Percentiles rank a stretch among this genome's conserved stretches.
Evolutionary conservation across 495 filamentous ascomycete genomes (phyloP).

Genomic region (Aspergillus leporis): DNA sequence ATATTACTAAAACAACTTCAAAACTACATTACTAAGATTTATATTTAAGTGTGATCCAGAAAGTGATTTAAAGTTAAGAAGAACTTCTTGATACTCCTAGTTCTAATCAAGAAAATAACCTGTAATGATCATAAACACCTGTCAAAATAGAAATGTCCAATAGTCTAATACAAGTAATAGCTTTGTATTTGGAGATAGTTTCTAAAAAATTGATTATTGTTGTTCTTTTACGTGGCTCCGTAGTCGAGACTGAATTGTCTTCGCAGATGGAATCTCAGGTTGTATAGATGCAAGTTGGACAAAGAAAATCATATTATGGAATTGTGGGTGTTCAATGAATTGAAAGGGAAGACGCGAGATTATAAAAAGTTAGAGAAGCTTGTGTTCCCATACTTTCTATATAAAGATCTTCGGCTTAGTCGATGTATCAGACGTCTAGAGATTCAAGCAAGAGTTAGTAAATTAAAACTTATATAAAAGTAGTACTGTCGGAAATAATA

Average conservation of each 20-base stretch:
- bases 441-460: too few relatives aligned
- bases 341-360: not conserved
- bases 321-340: not conserved
- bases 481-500: too few relatives aligned
- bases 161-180: not conserved
- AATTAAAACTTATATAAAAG: too few relatives aligned
- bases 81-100: not conserved
- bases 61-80: not conserved
- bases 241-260: not conserved
- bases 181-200: not conserved
- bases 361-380: not conserved
- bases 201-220: not conserved
- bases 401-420: too few relatives aligned
- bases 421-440: too few relatives aligned
- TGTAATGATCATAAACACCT: not conserved
- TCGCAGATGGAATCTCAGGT: not conserved
- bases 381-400: not conserved
- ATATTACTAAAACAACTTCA: constrained; percentile 10
- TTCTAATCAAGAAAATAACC: not conserved
- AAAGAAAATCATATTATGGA: not conserved
- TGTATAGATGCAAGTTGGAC: not conserved
- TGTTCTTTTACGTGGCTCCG: not conserved
- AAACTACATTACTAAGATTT: constrained; percentile 15
- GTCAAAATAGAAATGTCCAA: not conserved
- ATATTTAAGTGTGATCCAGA: not conserved